Conservation (phyloP, 805 yeast genomes). For the Sugiyamaella lignohabitans region DNA sequence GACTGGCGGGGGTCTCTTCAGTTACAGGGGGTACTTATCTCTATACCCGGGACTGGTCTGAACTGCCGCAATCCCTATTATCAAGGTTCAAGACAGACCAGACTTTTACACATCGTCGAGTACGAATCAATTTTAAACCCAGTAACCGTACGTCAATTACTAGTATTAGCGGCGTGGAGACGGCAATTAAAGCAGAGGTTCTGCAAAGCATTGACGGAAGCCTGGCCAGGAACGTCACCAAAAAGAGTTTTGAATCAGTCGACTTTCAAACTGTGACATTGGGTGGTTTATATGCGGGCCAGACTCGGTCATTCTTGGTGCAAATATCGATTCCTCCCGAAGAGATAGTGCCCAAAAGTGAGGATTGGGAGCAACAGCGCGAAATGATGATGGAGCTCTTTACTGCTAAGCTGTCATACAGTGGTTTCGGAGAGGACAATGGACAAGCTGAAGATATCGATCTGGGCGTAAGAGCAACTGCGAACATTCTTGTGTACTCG, state of each 20-base stretch:
- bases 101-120: not conserved
- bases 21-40: slow-evolving; percentile 20
- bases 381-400: not conserved
- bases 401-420: not conserved
- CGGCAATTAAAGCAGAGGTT: not conserved
- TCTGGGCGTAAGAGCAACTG: not conserved
- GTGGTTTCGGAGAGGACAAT: not conserved
- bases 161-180: not conserved
- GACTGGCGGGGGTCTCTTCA: slow-evolving; percentile 12
- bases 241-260: not conserved
- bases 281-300: not conserved
- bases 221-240: not conserved
- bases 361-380: not conserved
- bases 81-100: not conserved
- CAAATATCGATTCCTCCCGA: not conserved
- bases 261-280: not conserved
- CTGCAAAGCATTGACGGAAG: not conserved
- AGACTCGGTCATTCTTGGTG: not conserved
- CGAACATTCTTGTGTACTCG: too few relatives aligned
- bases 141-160: not conserved
- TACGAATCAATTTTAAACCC: not conserved
- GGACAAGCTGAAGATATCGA: not conserved
- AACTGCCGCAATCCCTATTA: not conserved
- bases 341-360: not conserved
- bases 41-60: slow-evolving; percentile 20